Evolutionary conservation across 176 grass and related monocot species (phyloP).

Genomic region (Lolium multiflorum): DNA sequence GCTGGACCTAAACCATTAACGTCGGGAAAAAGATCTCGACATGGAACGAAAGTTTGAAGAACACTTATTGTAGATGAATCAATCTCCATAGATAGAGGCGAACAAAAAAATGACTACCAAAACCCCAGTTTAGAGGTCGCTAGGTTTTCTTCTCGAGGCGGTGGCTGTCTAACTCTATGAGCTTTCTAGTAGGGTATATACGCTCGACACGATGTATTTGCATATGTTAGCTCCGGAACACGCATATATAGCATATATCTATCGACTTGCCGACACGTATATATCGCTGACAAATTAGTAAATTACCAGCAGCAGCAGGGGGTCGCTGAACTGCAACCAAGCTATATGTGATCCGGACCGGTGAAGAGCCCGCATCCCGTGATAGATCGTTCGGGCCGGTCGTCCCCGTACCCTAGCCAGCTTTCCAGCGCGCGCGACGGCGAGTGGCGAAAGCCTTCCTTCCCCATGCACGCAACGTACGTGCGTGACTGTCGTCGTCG

Average conservation of each 20-base stretch:
- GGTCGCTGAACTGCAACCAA: constrained; percentile 44
- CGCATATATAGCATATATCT: not conserved
- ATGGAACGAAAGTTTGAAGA: too few species aligned
- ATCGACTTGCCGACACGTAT: constrained; percentile 2
- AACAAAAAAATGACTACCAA: too few species aligned
- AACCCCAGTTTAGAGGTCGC: too few species aligned
- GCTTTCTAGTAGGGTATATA: too few species aligned
- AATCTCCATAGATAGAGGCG: too few species aligned
- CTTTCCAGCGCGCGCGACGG: not conserved
- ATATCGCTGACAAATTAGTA: constrained; percentile 16
- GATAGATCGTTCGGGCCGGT: not conserved
- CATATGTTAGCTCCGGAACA: not conserved
- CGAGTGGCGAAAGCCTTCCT: constrained; percentile 50
- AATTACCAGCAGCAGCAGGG: not conserved
- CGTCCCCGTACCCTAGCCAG: not conserved
- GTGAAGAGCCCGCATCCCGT: not conserved
- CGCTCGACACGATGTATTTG: not conserved
- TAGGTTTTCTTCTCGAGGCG: too few species aligned
- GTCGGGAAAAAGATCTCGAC: too few species aligned
- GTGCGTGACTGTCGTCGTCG: not conserved
- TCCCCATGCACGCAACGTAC: constrained; percentile 84
- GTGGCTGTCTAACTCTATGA: too few species aligned
- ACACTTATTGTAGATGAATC: too few species aligned
- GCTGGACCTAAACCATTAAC: too few species aligned
- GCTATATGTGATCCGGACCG: not conserved